phyloP scores from a whole-genome alignment of 1,139 yeast species.

The Sugiyamaella japonica region DNA sequence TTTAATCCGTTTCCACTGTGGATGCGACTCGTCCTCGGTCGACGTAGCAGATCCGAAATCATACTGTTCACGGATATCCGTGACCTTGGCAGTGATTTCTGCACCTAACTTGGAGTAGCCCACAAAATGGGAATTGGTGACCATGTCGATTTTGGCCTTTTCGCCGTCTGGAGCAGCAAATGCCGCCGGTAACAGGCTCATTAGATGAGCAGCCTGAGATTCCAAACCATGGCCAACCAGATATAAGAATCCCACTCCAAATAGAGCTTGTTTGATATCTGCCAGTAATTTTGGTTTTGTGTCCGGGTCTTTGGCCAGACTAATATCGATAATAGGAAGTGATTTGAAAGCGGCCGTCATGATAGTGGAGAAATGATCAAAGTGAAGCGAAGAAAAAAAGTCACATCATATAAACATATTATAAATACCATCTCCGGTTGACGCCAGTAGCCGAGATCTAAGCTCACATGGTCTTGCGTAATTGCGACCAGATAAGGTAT shows the following conservation, averaged over 20 bases:
- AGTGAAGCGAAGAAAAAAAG: not conserved
- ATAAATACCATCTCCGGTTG: not conserved
- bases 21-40: conserved; percentile 32
- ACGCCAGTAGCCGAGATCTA: not conserved
- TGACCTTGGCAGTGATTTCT: conserved; percentile 59
- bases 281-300: conserved; percentile 49
- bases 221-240: conserved; percentile 51
- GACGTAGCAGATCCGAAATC: conserved; percentile 65
- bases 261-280: conserved; percentile 54
- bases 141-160: conserved; percentile 58
- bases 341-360: conserved; percentile 27
- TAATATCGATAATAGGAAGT: conserved; percentile 39
- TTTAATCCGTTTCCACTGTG: conserved; percentile 53
- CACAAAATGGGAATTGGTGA: conserved; percentile 61
- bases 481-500: not conserved
- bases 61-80: conserved; percentile 69
- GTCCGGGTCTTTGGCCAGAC: conserved; percentile 38
- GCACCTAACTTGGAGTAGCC: conserved; percentile 68
- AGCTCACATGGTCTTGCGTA: conserved; percentile 13
- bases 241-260: conserved; percentile 62
- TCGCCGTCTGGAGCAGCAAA: conserved; percentile 55
- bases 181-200: conserved; percentile 49
- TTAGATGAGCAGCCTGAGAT: conserved; percentile 46
- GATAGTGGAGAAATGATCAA: not conserved
- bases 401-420: not conserved